phyloP scores from a whole-genome alignment of 106 monocot species.

The Allium cepa region DNA sequence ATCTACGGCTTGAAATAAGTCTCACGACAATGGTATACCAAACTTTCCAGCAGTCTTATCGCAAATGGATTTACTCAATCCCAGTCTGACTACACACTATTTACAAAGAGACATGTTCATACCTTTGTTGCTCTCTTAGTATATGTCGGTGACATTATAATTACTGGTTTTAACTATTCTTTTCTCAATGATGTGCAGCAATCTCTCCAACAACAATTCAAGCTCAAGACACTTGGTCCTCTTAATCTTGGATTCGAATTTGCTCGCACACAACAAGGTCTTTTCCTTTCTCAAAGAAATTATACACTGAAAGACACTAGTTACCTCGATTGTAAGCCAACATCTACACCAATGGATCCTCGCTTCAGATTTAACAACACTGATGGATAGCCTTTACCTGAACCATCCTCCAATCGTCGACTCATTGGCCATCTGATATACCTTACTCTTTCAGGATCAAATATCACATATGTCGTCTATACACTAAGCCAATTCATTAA shows the following conservation, averaged over 20 bases:
- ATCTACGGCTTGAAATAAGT: constrained; percentile 35
- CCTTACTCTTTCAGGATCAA: not conserved
- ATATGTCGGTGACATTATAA: constrained; percentile 29
- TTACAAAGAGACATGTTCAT: not conserved
- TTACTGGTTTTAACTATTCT: constrained; percentile 10
- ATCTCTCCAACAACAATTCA: constrained; percentile 13
- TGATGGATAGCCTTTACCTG: constrained; percentile 10
- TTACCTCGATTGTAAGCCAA: not conserved
- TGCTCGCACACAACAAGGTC: not conserved
- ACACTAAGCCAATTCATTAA: constrained; percentile 19
- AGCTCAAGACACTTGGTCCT: constrained; percentile 25
- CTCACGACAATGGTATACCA: constrained; percentile 23
- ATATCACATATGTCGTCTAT: constrained; percentile 19
- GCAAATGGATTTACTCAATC: constrained; percentile 4
- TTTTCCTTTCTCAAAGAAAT: constrained; percentile 22
- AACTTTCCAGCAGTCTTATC: constrained; percentile 9
- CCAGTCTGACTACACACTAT: constrained; percentile 11
- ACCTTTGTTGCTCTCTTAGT: constrained; percentile 5
- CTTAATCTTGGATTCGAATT: constrained; percentile 8
- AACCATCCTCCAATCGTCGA: constrained; percentile 11
- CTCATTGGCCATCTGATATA: constrained; percentile 20
- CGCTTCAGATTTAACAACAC: not conserved
- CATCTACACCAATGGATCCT: not conserved
- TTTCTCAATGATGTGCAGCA: constrained; percentile 4
- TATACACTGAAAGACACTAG: constrained; percentile 1